A percentile compares a stretch with the other conserved stretches of the same genome.
phyloP scores from a whole-genome alignment of 1,284 basidiomycete species.

The Tremellales sp. region DNA sequence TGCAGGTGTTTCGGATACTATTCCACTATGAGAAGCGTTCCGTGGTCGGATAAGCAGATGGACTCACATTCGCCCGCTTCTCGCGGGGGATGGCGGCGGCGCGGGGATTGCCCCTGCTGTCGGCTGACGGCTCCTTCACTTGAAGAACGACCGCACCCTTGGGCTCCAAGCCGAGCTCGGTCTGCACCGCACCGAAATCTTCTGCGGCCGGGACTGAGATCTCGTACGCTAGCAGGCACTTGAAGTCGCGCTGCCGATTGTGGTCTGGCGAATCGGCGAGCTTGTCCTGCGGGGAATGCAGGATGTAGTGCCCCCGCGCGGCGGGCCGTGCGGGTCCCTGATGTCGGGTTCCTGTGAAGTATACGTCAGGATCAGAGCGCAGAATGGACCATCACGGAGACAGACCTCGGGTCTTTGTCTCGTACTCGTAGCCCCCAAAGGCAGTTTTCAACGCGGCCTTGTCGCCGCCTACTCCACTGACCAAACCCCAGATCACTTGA shows the following conservation, averaged over 20 bases:
- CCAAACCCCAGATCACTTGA: conserved; percentile 58
- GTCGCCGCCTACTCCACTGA: conserved; percentile 57
- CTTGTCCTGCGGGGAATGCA: conserved; percentile 48
- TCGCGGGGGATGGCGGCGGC: conserved; percentile 30
- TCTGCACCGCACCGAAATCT: conserved; percentile 31
- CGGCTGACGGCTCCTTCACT: conserved; percentile 31
- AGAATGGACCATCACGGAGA: neutral
- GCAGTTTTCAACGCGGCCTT: conserved; percentile 54
- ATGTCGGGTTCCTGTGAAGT: conserved; percentile 48
- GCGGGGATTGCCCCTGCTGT: conserved; percentile 23
- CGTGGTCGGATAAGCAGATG: neutral
- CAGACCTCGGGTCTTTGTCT: conserved; percentile 62
- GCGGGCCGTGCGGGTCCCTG: conserved; percentile 58
- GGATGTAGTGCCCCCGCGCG: conserved; percentile 61
- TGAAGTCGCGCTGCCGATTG: conserved; percentile 31
- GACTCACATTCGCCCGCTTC: conserved; percentile 27
- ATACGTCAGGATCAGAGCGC: neutral
- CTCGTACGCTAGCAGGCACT: conserved; percentile 30
- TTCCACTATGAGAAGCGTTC: neutral
- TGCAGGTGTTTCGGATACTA: conserved; percentile 28
- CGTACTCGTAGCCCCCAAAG: conserved; percentile 57
- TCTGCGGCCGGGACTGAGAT: conserved; percentile 30
- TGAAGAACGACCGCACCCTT: conserved; percentile 29
- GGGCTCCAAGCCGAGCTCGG: conserved; percentile 25
- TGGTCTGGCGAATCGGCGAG: conserved; percentile 28